Conservation (phyloP, 2,329 filamentous ascomycete species). For the Phyllosticta citribraziliensis region DNA sequence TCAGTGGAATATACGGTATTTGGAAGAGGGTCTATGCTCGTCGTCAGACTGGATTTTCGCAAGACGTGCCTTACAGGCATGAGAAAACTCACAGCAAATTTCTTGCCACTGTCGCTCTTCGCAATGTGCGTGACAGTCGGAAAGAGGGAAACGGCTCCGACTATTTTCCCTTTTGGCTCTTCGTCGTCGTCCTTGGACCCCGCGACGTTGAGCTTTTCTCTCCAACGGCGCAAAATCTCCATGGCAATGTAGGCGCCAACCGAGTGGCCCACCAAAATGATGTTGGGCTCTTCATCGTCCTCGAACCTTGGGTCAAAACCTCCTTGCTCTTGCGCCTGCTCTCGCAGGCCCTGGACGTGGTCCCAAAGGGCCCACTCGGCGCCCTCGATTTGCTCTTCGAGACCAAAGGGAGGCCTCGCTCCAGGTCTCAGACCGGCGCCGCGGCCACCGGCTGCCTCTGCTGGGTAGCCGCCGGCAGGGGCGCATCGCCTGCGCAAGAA, state of each 20-base stretch:
- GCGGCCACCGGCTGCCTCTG: background rate
- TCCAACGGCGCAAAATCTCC: constrained; percentile 28
- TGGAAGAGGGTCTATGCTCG: background rate
- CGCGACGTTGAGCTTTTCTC: constrained; percentile 19
- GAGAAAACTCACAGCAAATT: constrained; percentile 25
- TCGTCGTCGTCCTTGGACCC: constrained; percentile 14
- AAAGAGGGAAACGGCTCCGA: constrained; percentile 30
- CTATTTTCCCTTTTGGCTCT: background rate
- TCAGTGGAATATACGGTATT: constrained; percentile 13
- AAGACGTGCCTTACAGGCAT: background rate
- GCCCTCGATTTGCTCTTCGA: constrained; percentile 43
- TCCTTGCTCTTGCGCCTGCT: background rate
- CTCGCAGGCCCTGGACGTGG: constrained; percentile 22
- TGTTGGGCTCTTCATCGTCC: constrained; percentile 9
- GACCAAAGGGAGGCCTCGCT: constrained; percentile 26
- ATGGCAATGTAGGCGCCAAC: constrained; percentile 38
- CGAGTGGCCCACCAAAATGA: constrained; percentile 37
- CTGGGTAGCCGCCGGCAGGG: background rate
- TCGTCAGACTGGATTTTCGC: constrained; percentile 11
- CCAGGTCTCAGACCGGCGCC: background rate
- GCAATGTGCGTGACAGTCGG: constrained; percentile 39
- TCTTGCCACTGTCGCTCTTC: constrained; percentile 33
- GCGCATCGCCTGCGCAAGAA: background rate
- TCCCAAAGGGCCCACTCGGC: constrained; percentile 34
- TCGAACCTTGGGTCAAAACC: background rate